A percentile compares a stretch with the other conserved stretches of the same genome.
Evolutionary conservation across 805 yeast genomes (phyloP).

Genomic region (Ogataea kodamae): DNA sequence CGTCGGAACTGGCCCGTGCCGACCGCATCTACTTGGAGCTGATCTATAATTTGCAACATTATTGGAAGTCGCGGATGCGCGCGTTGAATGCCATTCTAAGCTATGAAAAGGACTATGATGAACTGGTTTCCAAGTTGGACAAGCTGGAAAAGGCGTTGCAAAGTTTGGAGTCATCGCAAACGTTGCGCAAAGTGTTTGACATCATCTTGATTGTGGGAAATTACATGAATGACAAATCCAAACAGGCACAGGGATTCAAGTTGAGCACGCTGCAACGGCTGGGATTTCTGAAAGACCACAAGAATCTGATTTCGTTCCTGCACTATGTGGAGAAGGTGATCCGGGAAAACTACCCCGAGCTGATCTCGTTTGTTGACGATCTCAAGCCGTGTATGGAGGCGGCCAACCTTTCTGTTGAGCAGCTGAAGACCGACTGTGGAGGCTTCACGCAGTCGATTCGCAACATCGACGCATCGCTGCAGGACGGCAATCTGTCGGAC

Average conservation of each 20-base stretch:
- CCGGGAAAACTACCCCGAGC: constrained; percentile 79
- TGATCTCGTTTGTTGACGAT: constrained; percentile 72
- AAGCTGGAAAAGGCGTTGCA: constrained; percentile 71
- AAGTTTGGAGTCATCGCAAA: constrained; percentile 60
- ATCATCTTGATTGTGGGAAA: constrained; percentile 90
- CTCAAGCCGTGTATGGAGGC: constrained; percentile 54
- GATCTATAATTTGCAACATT: constrained; percentile 76
- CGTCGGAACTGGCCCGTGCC: constrained; percentile 75
- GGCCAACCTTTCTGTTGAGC: constrained; percentile 78
- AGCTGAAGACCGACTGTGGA: constrained; percentile 66
- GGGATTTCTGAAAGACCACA: constrained; percentile 85
- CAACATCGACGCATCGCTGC: constrained; percentile 70
- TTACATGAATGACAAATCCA: constrained; percentile 90
- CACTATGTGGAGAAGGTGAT: constrained; percentile 89
- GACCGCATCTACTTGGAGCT: constrained; percentile 82
- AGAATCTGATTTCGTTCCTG: constrained; percentile 81
- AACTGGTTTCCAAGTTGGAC: constrained; percentile 62
- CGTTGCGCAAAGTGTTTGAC: constrained; percentile 70
- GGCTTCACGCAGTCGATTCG: constrained; percentile 57
- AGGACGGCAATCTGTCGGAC: constrained; percentile 83
- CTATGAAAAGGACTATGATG: constrained; percentile 76
- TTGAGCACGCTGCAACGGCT: constrained; percentile 85
- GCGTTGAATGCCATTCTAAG: constrained; percentile 69
- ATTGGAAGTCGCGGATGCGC: constrained; percentile 90
- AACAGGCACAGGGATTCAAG: constrained; percentile 91